These are phyloP conservation scores for Hypoxylon sp. DNA, from an alignment of 2,329 filamentous ascomycete genomes.

Conservation along the genomic window DNA sequence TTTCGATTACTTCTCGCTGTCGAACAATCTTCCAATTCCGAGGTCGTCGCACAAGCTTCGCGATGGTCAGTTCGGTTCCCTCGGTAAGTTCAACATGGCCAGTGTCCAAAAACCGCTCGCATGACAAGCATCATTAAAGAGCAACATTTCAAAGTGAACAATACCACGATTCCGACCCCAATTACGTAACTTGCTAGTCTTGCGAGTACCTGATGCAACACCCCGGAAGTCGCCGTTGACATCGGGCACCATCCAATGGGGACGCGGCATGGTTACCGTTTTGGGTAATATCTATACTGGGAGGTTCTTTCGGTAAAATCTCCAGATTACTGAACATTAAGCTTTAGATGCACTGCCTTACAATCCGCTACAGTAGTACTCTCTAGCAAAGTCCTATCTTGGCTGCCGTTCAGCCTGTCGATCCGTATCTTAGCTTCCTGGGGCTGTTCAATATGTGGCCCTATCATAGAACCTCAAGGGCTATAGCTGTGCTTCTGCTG, in stretches of 20 bases:
- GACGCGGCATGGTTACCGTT: slow-evolving; percentile 14
- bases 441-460: not conserved
- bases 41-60: not conserved
- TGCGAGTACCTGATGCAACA: not conserved
- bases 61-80: not conserved
- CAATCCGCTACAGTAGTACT: not conserved
- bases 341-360: not conserved
- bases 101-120: not conserved
- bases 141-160: not conserved
- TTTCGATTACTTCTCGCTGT: not conserved
- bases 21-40: not conserved
- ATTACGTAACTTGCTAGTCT: not conserved
- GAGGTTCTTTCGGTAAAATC: not conserved
- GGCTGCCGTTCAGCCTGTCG: slow-evolving; percentile 26
- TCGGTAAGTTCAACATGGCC: not conserved
- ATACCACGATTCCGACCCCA: no score
- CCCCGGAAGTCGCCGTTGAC: not conserved
- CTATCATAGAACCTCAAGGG: not conserved
- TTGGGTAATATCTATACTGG: slow-evolving; percentile 17
- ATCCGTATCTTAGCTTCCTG: slow-evolving; percentile 18
- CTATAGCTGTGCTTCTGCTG: slow-evolving; percentile 3
- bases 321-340: slow-evolving; percentile 1
- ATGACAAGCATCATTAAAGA: not conserved
- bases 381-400: slow-evolving; percentile 4
- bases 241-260: slow-evolving; percentile 13